Evolutionary conservation across 345 rosid genomes (phyloP).

Genomic region (Acer negundo): DNA sequence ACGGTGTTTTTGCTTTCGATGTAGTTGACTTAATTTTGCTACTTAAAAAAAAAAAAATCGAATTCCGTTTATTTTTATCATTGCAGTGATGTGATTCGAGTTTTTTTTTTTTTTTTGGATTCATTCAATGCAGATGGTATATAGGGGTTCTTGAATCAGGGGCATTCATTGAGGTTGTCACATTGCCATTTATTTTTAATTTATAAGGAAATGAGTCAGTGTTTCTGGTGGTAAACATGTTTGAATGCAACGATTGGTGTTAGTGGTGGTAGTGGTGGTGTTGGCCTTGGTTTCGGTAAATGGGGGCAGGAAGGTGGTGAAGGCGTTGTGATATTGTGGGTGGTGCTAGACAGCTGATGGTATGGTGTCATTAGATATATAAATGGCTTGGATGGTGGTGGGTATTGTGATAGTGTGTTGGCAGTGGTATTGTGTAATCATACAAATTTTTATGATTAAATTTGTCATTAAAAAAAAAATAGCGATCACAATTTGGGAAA

Average conservation of each 20-base stretch:
- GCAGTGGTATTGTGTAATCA: no score
- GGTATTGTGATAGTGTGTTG: no score
- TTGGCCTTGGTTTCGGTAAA: background rate
- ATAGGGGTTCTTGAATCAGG: no score
- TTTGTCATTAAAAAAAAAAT: no score
- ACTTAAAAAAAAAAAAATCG: background rate
- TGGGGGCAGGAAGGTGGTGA: background rate
- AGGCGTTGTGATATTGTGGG: background rate
- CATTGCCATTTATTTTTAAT: background rate
- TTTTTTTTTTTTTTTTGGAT: no score
- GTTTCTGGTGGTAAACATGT: background rate
- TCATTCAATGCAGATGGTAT: background rate
- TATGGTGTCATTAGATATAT: background rate
- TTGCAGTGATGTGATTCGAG: background rate
- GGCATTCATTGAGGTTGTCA: background rate
- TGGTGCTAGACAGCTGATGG: background rate
- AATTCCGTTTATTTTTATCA: conserved; percentile 13
- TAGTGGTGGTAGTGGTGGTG: background rate
- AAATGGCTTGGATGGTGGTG: no score
- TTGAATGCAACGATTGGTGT: background rate
- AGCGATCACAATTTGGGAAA: no score
- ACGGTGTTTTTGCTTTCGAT: background rate
- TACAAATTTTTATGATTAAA: no score
- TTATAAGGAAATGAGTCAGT: background rate
- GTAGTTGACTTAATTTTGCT: background rate